A percentile compares a stretch with the other conserved stretches of the same genome.
phyloP scores from a whole-genome alignment of 2,329 filamentous ascomycete genomes.

The Myriosclerotinia curreyana region DNA sequence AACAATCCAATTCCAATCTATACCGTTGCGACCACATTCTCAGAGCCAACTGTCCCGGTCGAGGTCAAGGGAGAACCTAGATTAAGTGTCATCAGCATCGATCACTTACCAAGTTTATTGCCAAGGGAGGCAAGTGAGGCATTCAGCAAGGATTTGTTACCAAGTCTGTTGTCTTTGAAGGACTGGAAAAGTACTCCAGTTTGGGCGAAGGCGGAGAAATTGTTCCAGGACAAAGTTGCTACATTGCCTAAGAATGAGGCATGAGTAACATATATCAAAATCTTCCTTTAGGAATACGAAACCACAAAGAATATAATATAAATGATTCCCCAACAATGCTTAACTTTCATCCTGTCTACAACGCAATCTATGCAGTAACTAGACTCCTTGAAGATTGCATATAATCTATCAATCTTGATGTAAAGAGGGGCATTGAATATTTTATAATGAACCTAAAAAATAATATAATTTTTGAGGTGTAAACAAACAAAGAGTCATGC shows the following conservation, averaged over 20 bases:
- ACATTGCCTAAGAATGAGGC: constrained; percentile 52
- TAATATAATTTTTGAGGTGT: neutral
- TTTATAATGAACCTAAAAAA: neutral
- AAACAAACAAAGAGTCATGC: too few species aligned
- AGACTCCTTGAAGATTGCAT: too few species aligned
- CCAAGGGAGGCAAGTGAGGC: constrained; percentile 84
- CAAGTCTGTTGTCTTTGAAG: constrained; percentile 73
- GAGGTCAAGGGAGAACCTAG: constrained; percentile 52
- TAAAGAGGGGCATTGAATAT: neutral
- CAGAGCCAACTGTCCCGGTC: constrained; percentile 79
- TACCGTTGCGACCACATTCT: constrained; percentile 79
- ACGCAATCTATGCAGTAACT: too few species aligned
- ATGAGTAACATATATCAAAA: constrained; percentile 16
- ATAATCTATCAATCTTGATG: too few species aligned
- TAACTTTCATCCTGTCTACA: neutral
- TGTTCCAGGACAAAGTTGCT: constrained; percentile 79
- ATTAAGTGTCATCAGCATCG: constrained; percentile 82
- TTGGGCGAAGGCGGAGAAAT: constrained; percentile 81
- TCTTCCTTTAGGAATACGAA: neutral
- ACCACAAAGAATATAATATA: neutral
- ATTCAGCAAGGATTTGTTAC: constrained; percentile 75
- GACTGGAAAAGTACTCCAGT: constrained; percentile 69
- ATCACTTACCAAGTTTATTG: constrained; percentile 79
- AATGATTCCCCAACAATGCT: neutral
- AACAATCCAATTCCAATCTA: constrained; percentile 74